Conservation (phyloP, 768 basidiomycete genomes). For the Xerocomus spinulosus region DNA sequence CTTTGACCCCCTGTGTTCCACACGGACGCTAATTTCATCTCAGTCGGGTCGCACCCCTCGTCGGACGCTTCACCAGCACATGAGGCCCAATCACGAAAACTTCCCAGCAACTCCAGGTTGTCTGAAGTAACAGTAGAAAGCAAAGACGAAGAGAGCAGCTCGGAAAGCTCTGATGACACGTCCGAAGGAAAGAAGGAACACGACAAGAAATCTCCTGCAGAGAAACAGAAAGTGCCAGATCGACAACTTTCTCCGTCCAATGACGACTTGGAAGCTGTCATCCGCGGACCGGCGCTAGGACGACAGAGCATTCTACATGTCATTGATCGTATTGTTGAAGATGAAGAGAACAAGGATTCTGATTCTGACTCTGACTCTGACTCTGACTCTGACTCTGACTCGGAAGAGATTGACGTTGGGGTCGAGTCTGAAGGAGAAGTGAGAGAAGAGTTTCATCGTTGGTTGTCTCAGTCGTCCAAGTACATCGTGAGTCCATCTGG, state of each 20-base stretch:
- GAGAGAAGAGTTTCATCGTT: conserved; percentile 30
- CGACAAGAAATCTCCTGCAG: conserved; percentile 2
- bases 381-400: conserved; percentile 31
- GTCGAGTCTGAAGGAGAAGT: conserved; percentile 40
- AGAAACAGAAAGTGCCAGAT: background rate
- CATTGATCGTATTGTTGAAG: conserved; percentile 27
- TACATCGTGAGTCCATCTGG: conserved; percentile 31
- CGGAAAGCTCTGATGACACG: conserved; percentile 31
- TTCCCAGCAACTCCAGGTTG: conserved; percentile 31
- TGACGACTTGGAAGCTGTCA: conserved; percentile 36
- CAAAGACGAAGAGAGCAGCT: conserved; percentile 38
- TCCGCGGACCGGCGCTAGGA: conserved; percentile 37
- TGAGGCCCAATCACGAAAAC: conserved; percentile 1
- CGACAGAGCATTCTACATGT: conserved; percentile 21
- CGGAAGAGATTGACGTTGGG: conserved; percentile 40
- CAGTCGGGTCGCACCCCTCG: conserved; percentile 1
- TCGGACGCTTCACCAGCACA: background rate
- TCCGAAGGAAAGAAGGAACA: conserved; percentile 17
- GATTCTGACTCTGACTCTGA: conserved; percentile 35
- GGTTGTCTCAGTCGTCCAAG: conserved; percentile 31
- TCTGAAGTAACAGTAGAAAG: conserved; percentile 36
- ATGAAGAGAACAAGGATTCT: conserved; percentile 33
- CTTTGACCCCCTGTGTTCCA: background rate
- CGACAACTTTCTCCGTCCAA: conserved; percentile 6
- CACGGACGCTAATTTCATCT: conserved; percentile 10